Evolutionary conservation across 768 basidiomycete genomes (phyloP).

Genomic region (Boletus coccyginus): DNA sequence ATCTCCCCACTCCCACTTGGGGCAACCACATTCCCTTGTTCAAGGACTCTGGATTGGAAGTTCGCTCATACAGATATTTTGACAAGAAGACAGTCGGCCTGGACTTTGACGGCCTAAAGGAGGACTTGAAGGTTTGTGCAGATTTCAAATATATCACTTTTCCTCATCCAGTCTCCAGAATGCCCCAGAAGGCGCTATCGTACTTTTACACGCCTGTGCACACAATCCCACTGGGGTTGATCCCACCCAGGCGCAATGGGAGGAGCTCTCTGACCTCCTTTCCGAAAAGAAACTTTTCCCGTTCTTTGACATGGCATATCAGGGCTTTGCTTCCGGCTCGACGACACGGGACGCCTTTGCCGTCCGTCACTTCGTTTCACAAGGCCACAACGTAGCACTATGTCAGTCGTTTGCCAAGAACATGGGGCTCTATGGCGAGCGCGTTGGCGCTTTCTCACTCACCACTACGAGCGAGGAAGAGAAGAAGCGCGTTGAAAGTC

Average conservation of each 20-base stretch:
- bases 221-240: conserved; percentile 99
- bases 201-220: conserved; percentile 94
- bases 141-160: neutral
- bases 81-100: conserved; percentile 89
- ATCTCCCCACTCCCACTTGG: conserved; percentile 94
- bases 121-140: conserved; percentile 71
- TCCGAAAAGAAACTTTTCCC: conserved; percentile 92
- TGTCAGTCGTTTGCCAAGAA: conserved; percentile 99
- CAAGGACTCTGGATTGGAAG: conserved; percentile 92
- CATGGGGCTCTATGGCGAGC: conserved; percentile 98
- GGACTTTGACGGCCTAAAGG: conserved; percentile 88
- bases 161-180: conserved; percentile 35
- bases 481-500: conserved; percentile 86
- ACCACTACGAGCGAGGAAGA: conserved; percentile 66
- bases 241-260: conserved; percentile 92
- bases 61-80: conserved; percentile 91
- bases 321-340: conserved; percentile 96
- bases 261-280: conserved; percentile 80
- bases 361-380: conserved; percentile 86
- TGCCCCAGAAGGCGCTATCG: conserved; percentile 76
- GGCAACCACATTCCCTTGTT: conserved; percentile 95
- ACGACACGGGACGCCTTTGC: conserved; percentile 92
- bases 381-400: conserved; percentile 88
- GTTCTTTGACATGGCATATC: conserved; percentile 99
- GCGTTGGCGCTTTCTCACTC: conserved; percentile 95